Conservation (phyloP, 169 alveolate genomes). For the Ichthyophthirius multifiliis region DNA sequence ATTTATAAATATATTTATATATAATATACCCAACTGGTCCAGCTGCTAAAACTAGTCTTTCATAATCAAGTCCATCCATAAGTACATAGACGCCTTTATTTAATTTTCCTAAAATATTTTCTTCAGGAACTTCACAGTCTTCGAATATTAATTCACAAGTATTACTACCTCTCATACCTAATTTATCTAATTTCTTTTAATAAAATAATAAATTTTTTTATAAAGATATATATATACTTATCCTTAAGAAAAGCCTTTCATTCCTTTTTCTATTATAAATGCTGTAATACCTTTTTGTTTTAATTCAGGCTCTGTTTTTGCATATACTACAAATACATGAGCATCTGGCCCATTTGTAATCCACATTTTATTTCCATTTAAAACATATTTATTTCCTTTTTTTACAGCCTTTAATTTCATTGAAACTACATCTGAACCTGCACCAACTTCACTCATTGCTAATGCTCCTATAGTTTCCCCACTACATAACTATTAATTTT, state of each 20-base stretch:
- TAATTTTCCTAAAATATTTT: conserved; percentile 65
- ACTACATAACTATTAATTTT: conserved; percentile 26
- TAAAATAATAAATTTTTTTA: background rate
- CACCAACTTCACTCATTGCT: conserved; percentile 85
- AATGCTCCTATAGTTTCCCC: conserved; percentile 84
- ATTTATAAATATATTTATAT: background rate
- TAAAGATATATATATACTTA: background rate
- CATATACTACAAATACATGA: conserved; percentile 81
- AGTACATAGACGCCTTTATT: conserved; percentile 80
- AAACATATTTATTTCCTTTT: conserved; percentile 65
- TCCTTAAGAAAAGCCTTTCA: conserved; percentile 73
- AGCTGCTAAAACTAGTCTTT: conserved; percentile 79
- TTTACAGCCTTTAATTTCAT: conserved; percentile 73
- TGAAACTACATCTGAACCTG: conserved; percentile 83
- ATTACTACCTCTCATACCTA: conserved; percentile 86
- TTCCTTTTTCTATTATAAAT: conserved; percentile 71
- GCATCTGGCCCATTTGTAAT: conserved; percentile 88
- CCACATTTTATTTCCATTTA: conserved; percentile 86
- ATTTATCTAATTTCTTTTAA: conserved; percentile 67
- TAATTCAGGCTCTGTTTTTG: conserved; percentile 73
- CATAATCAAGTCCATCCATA: conserved; percentile 85
- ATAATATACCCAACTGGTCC: conserved; percentile 80
- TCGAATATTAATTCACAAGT: conserved; percentile 85
- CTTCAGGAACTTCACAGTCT: conserved; percentile 72
- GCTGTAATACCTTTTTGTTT: conserved; percentile 75